Base-by-base conservation (phyloP, 352 stramenopile species). In the Globisporangium lucens region DNA sequence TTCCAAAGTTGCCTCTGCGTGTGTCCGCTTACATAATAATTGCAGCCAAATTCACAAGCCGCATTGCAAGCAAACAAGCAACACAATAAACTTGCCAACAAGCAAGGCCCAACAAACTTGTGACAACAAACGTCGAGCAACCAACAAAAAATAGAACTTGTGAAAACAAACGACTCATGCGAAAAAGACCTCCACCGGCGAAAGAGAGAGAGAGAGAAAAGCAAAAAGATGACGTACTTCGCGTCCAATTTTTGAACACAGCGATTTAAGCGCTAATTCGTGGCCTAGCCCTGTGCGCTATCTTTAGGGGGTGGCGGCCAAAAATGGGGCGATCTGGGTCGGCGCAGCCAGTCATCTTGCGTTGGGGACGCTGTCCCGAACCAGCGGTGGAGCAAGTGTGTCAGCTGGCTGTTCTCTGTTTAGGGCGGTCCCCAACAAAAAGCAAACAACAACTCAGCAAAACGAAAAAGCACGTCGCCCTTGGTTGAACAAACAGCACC, bases 301-400 rank as follows among this genome's bases (percentile, higher is more conserved):
- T 33, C 49, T 61, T 46, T 8, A 41, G 55, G 20, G 20, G 17
- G 55, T 30, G 24, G n/a, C 9, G 13, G 1, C 13, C 20, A 61
- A 33, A 61, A 22, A 61, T 46, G 56, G 56, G 29, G 36, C 56
- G 33, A 47, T 43, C 30, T 61, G 30, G 33, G 30, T 61, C 22
- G n/a, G 56, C 56, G 20, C 30, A 62, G n/a, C 56, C 56, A 62
- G 33, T 62, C 35, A 62, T 62, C 56, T 35, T 27, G 9, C 27
- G 1, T 35, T 36, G 9, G 22, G 33, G 56, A 49, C n/a, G 8
- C 2, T 2, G 20, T 61, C 30, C 30, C 56, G 22, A 61, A 61
- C 12, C 2, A 24, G 24, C 10, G 38, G 4, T 4, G 12, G 22
- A 7, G 56, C 33, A 61, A 47, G 33, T 30, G 35, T 20, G 56